Conservation (phyloP, 306 rosid species). For the Pyrus communis region DNA sequence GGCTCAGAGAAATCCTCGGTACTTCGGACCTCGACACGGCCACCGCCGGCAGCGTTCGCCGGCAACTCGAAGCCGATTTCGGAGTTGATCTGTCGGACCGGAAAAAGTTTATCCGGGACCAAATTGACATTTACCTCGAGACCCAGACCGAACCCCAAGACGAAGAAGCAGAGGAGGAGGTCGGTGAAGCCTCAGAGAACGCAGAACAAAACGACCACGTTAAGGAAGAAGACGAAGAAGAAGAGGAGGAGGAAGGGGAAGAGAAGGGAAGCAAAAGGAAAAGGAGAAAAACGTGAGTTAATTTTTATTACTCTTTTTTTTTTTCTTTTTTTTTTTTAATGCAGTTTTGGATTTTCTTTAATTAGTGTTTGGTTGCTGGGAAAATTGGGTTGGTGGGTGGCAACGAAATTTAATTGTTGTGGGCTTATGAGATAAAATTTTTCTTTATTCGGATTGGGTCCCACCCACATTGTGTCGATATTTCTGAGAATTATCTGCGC, state of each 20-base stretch:
- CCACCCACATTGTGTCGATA: constrained; percentile 6
- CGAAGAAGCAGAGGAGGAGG: constrained; percentile 4
- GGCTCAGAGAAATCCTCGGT: constrained; percentile 26
- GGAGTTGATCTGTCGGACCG: constrained; percentile 28
- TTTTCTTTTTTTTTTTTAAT: no score
- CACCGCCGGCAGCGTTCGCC: constrained; percentile 35
- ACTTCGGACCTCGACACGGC: constrained; percentile 30
- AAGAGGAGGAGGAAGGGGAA: constrained; percentile 3
- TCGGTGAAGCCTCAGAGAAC: constrained; percentile 8
- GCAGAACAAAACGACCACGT: background rate
- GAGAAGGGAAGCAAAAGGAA: background rate
- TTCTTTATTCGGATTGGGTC: background rate
- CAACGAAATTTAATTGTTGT: background rate
- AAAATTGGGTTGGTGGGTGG: background rate
- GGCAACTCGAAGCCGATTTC: constrained; percentile 26
- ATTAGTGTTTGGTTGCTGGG: constrained; percentile 14
- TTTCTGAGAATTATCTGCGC: background rate
- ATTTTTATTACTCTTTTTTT: background rate
- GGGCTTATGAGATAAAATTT: background rate
- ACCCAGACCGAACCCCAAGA: constrained; percentile 3
- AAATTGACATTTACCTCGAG: constrained; percentile 25
- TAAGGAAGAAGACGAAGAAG: background rate
- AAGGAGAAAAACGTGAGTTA: constrained; percentile 12
- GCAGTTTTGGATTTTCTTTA: background rate
- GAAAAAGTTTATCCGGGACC: constrained; percentile 26